phyloP scores from a whole-genome alignment of 306 rosid genomes.

The Cucumis melo region DNA sequence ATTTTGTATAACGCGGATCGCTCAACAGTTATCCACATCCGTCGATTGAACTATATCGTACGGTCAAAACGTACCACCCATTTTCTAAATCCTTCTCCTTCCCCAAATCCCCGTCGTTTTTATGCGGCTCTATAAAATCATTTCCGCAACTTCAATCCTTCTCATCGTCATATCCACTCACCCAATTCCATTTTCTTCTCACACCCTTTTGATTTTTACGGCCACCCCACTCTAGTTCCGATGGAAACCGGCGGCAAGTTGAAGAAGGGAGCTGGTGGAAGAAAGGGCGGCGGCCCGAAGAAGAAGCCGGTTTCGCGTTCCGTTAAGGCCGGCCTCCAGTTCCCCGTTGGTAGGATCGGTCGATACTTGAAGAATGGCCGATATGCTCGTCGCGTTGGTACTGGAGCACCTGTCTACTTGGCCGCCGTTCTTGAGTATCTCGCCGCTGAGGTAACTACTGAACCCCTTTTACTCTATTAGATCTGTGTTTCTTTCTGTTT shows the following conservation, averaged over 20 bases:
- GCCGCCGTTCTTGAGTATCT: slow-evolving; percentile 70
- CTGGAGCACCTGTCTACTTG: slow-evolving; percentile 64
- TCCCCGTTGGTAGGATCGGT: slow-evolving; percentile 74
- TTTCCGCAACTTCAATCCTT: background rate
- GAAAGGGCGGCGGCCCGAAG: slow-evolving; percentile 59
- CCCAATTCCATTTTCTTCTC: background rate
- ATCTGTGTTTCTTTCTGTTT: background rate
- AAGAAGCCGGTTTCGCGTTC: slow-evolving; percentile 63
- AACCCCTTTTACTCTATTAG: background rate
- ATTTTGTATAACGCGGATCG: slow-evolving; percentile 28
- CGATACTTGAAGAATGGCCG: slow-evolving; percentile 58
- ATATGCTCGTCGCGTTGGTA: slow-evolving; percentile 45
- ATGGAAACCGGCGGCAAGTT: slow-evolving; percentile 44
- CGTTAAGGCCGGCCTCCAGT: slow-evolving; percentile 55
- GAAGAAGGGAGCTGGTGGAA: slow-evolving; percentile 58
- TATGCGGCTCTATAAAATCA: background rate
- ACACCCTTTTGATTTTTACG: background rate
- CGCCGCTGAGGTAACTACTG: slow-evolving; percentile 46
- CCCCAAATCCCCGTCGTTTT: background rate
- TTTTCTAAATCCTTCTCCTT: background rate
- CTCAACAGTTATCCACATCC: background rate
- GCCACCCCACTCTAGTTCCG: background rate
- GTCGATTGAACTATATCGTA: slow-evolving; percentile 33
- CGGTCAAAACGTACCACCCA: slow-evolving; percentile 2
- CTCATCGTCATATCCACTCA: background rate